Base-by-base conservation (phyloP, 176 grass and related monocot species). In the Eleusine coracana region DNA sequence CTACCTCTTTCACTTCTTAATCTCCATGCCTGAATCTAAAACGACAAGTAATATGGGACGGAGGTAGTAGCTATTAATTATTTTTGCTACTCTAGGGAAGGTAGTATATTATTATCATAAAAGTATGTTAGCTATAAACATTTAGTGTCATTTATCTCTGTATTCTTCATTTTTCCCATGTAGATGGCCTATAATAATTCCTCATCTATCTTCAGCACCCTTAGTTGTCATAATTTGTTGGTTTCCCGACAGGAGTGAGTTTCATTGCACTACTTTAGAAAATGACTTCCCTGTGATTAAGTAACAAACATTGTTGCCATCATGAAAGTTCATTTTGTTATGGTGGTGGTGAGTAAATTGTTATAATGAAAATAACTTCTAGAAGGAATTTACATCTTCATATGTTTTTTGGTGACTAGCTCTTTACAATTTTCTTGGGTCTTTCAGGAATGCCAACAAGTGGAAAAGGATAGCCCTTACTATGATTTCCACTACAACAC, bases 401-500 rank as follows among this genome's bases (percentile, higher is more conserved):
- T 16, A 50, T 51, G n/a, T 5, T 37, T 34, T 46, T 42, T 34
- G 20, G 23, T 62, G 38, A 11, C 11, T 27, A 66, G 45, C 46
- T 66, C 10, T n/a, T 81, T 76, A 44, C 45, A 83, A 58, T 77
- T 34, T 16, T 71, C 16, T 76, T 77, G 70, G 21, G 7, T 88
- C 71, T 59, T 78, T 39, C 60, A 98, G 96, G 80, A 92, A 21
- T 87, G 82, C 79, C 92, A 92, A 73, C 41, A 91, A 87, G 91
- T 96, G 73, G 62, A 91, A 21, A 84, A 74, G 14, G 75, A 64
- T 51, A 80, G 87, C 11, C 90, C 72, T 41, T 96, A 90, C 83
- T 98, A 92, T 81, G 87, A 96, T 85, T 98, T 98, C 70, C 89
- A 98, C 63, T 96, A 93, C 85, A 95, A 93, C 77, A 87, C 93